Evolutionary conservation across 1,284 basidiomycete genomes (phyloP).

Genomic region (Coniferiporia weirii): DNA sequence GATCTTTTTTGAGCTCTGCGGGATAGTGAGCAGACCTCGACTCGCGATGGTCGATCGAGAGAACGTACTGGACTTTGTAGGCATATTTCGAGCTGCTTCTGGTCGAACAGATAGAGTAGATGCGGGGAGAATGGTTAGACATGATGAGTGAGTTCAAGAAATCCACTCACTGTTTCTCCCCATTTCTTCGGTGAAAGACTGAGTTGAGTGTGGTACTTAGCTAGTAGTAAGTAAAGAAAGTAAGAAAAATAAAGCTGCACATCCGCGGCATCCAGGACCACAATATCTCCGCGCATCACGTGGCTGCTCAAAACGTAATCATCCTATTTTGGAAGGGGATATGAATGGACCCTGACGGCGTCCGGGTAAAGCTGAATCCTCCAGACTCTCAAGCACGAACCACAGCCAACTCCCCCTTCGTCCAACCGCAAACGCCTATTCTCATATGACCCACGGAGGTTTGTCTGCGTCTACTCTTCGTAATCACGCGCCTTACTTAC

Average conservation of each 20-base stretch:
- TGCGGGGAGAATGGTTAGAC: no score
- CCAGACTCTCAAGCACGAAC: neutral
- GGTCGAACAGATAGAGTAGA: no score
- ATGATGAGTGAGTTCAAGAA: no score
- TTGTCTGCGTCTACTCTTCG: neutral
- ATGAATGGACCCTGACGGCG: slow-evolving; percentile 2
- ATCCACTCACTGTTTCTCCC: slow-evolving; percentile 48
- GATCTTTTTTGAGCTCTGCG: slow-evolving; percentile 76
- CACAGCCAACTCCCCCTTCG: neutral
- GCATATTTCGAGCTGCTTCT: slow-evolving; percentile 26
- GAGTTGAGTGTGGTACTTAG: neutral
- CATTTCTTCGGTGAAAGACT: slow-evolving; percentile 32
- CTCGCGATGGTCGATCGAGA: neutral
- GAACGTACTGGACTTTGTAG: slow-evolving; percentile 49
- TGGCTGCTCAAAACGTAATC: no score
- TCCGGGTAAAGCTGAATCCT: neutral
- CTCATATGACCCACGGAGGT: neutral
- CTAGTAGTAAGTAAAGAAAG: no score
- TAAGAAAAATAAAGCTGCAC: no score
- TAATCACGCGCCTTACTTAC: neutral
- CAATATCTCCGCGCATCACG: no score
- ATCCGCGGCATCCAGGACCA: no score
- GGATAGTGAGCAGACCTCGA: no score
- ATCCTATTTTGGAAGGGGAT: neutral
- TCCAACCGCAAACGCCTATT: neutral